Conservation (phyloP, 2,329 filamentous ascomycete genomes). For the Elsinoe perseae region DNA sequence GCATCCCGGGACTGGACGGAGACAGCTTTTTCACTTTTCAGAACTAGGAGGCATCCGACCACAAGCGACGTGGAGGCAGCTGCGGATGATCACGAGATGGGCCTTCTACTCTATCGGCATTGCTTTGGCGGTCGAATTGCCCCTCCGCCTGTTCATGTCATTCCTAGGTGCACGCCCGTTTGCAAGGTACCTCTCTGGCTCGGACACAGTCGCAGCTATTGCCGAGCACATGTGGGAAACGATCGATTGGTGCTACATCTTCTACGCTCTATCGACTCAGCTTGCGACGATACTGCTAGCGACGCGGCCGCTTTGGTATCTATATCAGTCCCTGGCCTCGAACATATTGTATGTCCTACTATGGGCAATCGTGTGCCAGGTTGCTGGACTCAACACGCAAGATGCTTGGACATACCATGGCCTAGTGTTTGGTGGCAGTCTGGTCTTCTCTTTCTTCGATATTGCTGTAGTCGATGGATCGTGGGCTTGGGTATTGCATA, state of each 20-base stretch:
- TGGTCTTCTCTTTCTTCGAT: conserved; percentile 59
- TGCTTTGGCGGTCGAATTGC: conserved; percentile 53
- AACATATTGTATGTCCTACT: conserved; percentile 63
- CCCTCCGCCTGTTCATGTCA: conserved; percentile 56
- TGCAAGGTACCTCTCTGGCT: conserved; percentile 54
- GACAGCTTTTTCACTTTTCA: neutral
- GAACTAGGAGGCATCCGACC: neutral
- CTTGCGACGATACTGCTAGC: conserved; percentile 58
- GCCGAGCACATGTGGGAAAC: conserved; percentile 58
- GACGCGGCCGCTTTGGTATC: conserved; percentile 58
- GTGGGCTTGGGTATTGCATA: neutral
- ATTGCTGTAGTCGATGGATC: conserved; percentile 41
- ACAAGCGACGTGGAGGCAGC: neutral
- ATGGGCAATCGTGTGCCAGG: conserved; percentile 58
- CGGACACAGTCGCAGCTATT: conserved; percentile 50
- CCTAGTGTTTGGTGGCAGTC: conserved; percentile 58
- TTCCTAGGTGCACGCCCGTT: conserved; percentile 53
- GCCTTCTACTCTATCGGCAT: conserved; percentile 48
- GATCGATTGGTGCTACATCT: conserved; percentile 56
- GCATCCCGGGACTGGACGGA: neutral
- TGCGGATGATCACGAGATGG: conserved; percentile 40
- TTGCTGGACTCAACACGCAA: conserved; percentile 38
- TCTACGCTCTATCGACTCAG: conserved; percentile 59
- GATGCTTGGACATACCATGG: conserved; percentile 62
- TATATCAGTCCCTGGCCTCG: conserved; percentile 58